Evolutionary conservation across 495 filamentous ascomycete genomes (phyloP), one percentile per base, ranked within the genome.

Genomic region (Podospora pseudocomata): DNA sequence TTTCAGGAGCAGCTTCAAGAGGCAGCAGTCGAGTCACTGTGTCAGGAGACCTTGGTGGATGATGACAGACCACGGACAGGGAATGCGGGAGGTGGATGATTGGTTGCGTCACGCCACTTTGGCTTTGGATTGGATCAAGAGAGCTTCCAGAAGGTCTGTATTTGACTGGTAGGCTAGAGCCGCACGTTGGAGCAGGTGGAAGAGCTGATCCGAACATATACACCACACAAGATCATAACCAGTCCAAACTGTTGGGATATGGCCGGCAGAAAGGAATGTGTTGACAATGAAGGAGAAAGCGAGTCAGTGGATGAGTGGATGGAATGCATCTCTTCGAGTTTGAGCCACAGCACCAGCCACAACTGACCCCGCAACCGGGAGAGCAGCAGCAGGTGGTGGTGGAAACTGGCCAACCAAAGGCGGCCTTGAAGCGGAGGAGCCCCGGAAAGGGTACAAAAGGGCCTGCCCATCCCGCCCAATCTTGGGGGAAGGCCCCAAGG

Each of bases 401-500:
- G 54, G 15, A 58, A 65, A 62, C 65, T 65, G 57, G 63, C 39
- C 62, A 57, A 62, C 30, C 26, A 53, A 27, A 27, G 44, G 23
- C n/a, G 19, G 66, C 19, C 34, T 49, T 32, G 19, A 61, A 67
- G 34, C 66, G 64, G 57, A 23, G 39, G 64, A 64, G 62, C 18
- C 55, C 32, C 23, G 61, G 65, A 59, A 62, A 65, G 71, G 69
- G 68, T 75, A 75, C 73, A 76, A 72, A 76, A 76, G 70, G 72
- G 63, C 67, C 63, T 55, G 65, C 64, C 61, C 72, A 73, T 70
- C 74, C 74, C 73, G 68, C 71, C 68, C 69, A 65, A 56, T 64
- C 55, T 65, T 49, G 68, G 71, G 73, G 44, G 32, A 30, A 63
- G 69, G 62, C 60, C 62, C 65, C 70, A 63, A 20, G 19, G 68